Conservation (phyloP, 345 rosid genomes). For the Linum trigynum region DNA sequence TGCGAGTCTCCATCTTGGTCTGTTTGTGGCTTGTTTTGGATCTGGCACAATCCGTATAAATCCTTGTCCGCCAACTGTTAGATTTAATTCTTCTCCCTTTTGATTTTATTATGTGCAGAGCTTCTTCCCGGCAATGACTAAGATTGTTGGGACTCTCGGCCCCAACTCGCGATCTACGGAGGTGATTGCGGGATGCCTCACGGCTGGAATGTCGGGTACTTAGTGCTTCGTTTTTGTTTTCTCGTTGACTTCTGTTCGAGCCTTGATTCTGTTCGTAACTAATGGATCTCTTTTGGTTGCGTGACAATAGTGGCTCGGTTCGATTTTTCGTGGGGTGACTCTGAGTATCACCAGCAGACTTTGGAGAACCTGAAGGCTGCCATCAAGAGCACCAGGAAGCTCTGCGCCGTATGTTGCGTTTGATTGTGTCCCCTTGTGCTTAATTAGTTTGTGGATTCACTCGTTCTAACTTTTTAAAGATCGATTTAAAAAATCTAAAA, state of each 20-base stretch:
- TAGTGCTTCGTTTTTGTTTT: neutral
- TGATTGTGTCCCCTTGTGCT: neutral
- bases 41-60: neutral
- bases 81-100: neutral
- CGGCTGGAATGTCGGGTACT: conserved; percentile 91
- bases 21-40: neutral
- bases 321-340: conserved; percentile 81
- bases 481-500: no score
- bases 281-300: conserved; percentile 7
- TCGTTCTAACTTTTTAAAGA: no score
- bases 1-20: no score
- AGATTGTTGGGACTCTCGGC: conserved; percentile 93
- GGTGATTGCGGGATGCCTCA: conserved; percentile 62
- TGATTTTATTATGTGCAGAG: conserved; percentile 31
- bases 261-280: neutral
- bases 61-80: neutral
- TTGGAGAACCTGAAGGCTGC: conserved; percentile 70
- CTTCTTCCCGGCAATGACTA: conserved; percentile 92
- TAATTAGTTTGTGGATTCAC: neutral
- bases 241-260: neutral
- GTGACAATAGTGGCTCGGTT: conserved; percentile 62
- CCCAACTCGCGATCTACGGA: conserved; percentile 73
- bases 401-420: conserved; percentile 60
- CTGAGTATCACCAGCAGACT: conserved; percentile 78
- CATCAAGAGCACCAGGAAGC: conserved; percentile 71